Evolutionary conservation across 139 green algal genomes (phyloP).

Genomic region (Chlorella sorokiniana): DNA sequence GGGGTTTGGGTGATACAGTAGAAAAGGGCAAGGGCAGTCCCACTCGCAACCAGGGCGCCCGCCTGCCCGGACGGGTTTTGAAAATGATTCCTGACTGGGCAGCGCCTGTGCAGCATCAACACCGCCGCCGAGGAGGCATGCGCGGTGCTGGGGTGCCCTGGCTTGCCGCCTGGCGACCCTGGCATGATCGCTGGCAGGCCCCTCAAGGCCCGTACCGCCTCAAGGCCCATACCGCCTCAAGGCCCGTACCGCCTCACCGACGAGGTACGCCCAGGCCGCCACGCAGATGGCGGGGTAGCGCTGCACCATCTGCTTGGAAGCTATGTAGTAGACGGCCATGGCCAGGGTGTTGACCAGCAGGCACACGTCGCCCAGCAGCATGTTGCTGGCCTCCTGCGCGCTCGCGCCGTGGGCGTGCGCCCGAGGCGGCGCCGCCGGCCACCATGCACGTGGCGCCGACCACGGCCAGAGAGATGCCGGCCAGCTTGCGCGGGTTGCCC

Average conservation of each 20-base stretch:
- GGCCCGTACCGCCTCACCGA: neutral
- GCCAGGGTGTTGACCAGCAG: conserved; percentile 63
- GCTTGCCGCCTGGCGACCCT: too few relatives aligned
- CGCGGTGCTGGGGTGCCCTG: too few relatives aligned
- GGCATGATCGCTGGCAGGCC: too few relatives aligned
- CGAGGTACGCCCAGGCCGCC: conserved; percentile 71
- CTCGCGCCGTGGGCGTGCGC: neutral
- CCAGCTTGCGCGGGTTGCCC: conserved; percentile 66
- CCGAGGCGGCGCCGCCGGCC: conserved; percentile 18
- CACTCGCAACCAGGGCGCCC: too few relatives aligned
- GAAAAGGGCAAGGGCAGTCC: neutral
- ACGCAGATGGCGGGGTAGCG: conserved; percentile 57
- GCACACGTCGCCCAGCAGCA: conserved; percentile 61
- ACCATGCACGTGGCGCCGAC: conserved; percentile 66
- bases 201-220: too few relatives aligned
- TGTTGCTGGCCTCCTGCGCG: neutral
- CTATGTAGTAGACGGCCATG: conserved; percentile 62
- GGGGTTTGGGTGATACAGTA: neutral
- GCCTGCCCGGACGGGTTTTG: too few relatives aligned
- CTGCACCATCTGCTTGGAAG: conserved; percentile 51
- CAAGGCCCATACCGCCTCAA: neutral
- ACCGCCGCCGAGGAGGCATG: too few relatives aligned
- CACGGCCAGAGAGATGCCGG: conserved; percentile 59
- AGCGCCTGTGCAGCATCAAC: too few relatives aligned
- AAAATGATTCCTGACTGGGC: too few relatives aligned